phyloP scores from a whole-genome alignment of 2,329 filamentous ascomycete species.

The Alternaria consortialis region DNA sequence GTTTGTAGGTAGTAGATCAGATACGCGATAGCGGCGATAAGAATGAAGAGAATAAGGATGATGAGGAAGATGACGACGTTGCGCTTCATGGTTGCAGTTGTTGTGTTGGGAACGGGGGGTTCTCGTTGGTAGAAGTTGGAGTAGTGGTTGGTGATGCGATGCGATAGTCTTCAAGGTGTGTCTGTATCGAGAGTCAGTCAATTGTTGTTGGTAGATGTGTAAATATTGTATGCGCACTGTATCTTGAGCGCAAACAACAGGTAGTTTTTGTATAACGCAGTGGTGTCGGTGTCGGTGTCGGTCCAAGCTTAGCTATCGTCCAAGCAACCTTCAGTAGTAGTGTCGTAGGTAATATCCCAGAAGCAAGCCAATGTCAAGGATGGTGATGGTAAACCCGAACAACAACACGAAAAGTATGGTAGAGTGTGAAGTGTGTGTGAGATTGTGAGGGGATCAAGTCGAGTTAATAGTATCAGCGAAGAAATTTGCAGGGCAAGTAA shows the following conservation, averaged over 20 bases:
- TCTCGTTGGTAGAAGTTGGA: neutral
- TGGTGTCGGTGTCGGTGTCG: neutral
- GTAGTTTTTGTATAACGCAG: neutral
- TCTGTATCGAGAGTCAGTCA: neutral
- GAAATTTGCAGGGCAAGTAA: constrained; percentile 26
- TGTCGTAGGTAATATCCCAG: neutral
- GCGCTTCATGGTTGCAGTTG: constrained; percentile 55
- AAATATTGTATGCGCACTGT: neutral
- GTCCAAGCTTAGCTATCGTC: constrained; percentile 13
- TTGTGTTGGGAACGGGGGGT: neutral
- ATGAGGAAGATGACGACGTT: constrained; percentile 64
- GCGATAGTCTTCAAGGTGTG: neutral
- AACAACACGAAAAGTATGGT: neutral
- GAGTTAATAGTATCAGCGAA: constrained; percentile 7
- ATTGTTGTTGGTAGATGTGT: neutral
- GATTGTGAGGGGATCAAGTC: neutral
- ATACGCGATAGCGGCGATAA: constrained; percentile 60
- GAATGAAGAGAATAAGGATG: constrained; percentile 62
- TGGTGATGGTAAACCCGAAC: neutral
- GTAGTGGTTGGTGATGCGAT: neutral
- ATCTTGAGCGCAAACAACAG: neutral
- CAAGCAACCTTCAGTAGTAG: constrained; percentile 14
- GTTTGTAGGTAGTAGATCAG: constrained; percentile 60
- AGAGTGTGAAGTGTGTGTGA: neutral
- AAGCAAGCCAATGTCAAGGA: constrained; percentile 5